Base-by-base conservation (phyloP, 495 filamentous ascomycete species). In the Cladorrhinum samala region DNA sequence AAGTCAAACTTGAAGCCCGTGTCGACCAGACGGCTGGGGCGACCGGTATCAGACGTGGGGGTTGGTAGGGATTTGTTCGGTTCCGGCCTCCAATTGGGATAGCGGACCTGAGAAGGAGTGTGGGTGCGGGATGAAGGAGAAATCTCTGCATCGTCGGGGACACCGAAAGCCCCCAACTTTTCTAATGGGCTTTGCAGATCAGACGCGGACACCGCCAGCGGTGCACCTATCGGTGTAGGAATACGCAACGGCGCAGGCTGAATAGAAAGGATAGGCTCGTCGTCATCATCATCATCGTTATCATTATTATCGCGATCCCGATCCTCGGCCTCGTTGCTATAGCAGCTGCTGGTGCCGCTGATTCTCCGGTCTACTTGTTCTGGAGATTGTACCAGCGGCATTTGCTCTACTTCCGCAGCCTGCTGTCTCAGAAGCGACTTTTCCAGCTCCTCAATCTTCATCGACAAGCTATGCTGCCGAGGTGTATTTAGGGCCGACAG, bases 381-480 rank as follows among this genome's bases (percentile, higher is more conserved):
- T 17, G 38, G 37, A 33, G 27, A 33, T 11, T 11, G 27, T 8
- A 24, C 13, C 17, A 46, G 47, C 9, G 25, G 43, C 16, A 45
- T 11, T 8, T 53, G 47, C 24, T 63, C 24, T 19, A 25, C 20
- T 18, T 47, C 30, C 17, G 24, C 57, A 0, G 33, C 30, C 13
- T 58, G 44, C 48, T 67, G 61, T 20, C 61, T 60, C 9, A 67
- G 23, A 4, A 67, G 58, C 2, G 56, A 58, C 48, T 63, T 63
- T 45, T 68, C 72, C 2, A 70, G 48, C 45, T 72, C 68, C 48
- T 77, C 75, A n/a, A 75, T 69, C 50, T 62, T 68, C 69, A 72
- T 75, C 11, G 70, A 69, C 46, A 76, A 45, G 43, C 75, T 77
- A 9, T 66, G 64, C 18, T 69, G 60, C 13, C 65, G 58, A 8